These are phyloP conservation scores for Colletotrichum camelliae DNA, from an alignment of 2,329 filamentous ascomycete genomes.

Conservation along the genomic window DNA sequence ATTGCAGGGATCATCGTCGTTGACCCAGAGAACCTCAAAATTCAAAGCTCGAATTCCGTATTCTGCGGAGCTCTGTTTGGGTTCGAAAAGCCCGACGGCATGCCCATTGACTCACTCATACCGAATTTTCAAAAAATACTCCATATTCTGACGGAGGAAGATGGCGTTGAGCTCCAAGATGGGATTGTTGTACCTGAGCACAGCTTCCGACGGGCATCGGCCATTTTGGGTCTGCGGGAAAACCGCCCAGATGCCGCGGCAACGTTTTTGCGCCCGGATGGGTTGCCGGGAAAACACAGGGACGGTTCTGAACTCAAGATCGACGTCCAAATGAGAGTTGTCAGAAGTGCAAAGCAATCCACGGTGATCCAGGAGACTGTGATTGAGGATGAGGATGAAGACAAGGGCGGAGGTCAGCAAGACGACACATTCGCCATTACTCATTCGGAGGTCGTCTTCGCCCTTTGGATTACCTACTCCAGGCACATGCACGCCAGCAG, in stretches of 20 bases:
- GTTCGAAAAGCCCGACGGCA: constrained; percentile 81
- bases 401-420: constrained; percentile 37
- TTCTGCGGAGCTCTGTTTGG: constrained; percentile 95
- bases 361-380: constrained; percentile 67
- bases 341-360: constrained; percentile 80
- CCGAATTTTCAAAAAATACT: constrained; percentile 88
- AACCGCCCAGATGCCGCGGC: constrained; percentile 79
- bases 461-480: constrained; percentile 97
- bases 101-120: constrained; percentile 80
- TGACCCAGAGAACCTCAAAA: constrained; percentile 75
- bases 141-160: constrained; percentile 82
- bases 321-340: constrained; percentile 95
- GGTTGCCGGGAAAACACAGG: constrained; percentile 83
- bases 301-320: constrained; percentile 93
- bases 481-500: constrained; percentile 84
- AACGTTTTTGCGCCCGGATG: constrained; percentile 83
- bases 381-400: constrained; percentile 60
- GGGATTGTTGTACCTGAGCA: constrained; percentile 98
- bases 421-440: constrained; percentile 52
- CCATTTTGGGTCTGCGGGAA: constrained; percentile 82
- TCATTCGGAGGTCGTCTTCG: constrained; percentile 84
- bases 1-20: constrained; percentile 97
- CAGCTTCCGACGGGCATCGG: constrained; percentile 88
- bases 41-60: constrained; percentile 93
- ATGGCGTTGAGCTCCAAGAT: constrained; percentile 82